Percentiles rank a stretch among this genome's conserved stretches.
Conservation (phyloP, 2,329 filamentous ascomycete species). For the Pestalotiopsis sp. region DNA sequence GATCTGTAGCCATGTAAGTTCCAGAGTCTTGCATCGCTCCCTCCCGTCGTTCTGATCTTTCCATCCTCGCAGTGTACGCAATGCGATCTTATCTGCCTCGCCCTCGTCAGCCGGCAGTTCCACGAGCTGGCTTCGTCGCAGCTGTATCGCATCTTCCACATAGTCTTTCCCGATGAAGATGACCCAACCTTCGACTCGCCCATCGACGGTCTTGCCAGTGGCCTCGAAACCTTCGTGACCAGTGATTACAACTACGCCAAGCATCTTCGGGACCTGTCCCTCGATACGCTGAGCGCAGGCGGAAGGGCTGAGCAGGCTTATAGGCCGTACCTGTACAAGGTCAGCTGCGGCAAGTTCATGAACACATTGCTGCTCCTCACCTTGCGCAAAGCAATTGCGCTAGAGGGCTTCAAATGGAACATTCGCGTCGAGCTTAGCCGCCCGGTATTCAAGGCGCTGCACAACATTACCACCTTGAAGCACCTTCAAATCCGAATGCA, state of each 20-base stretch:
- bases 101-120: conserved; percentile 60
- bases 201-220: conserved; percentile 59
- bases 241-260: conserved; percentile 66
- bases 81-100: conserved; percentile 57
- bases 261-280: conserved; percentile 56
- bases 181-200: conserved; percentile 52
- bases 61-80: conserved; percentile 46
- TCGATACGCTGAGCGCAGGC: conserved; percentile 58
- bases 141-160: conserved; percentile 62
- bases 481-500: conserved; percentile 63
- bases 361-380: conserved; percentile 62
- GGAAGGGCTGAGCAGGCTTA: conserved; percentile 56
- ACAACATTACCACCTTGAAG: conserved; percentile 53
- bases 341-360: conserved; percentile 65
- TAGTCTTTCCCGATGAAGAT: conserved; percentile 64
- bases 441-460: conserved; percentile 58
- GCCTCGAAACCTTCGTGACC: conserved; percentile 63
- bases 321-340: conserved; percentile 54
- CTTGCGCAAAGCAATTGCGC: conserved; percentile 53
- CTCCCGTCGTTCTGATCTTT: neutral
- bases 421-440: conserved; percentile 64
- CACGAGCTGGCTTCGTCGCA: conserved; percentile 59
- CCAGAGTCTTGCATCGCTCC: neutral
- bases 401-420: conserved; percentile 67
- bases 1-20: conserved; percentile 48